Conservation (phyloP, 2,329 filamentous ascomycete species). For the Paraphoma sp. region DNA sequence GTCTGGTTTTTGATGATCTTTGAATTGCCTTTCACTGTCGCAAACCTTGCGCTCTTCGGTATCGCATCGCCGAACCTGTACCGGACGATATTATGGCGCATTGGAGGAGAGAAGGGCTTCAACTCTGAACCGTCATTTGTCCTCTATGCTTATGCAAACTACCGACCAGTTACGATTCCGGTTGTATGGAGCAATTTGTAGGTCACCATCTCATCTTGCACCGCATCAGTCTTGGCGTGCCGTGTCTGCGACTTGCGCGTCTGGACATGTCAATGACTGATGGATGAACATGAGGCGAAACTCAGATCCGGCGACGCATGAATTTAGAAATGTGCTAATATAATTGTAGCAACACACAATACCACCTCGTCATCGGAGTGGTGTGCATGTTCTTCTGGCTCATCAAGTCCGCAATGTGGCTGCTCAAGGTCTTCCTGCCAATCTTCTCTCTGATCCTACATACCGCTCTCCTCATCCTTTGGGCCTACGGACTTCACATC, state of each 20-base stretch:
- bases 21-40: conserved; percentile 71
- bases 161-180: conserved; percentile 66
- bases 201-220: conserved; percentile 47
- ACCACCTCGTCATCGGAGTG: conserved; percentile 78
- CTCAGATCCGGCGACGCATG: too few species aligned
- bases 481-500: conserved; percentile 70
- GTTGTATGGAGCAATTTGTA: conserved; percentile 77
- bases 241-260: too few species aligned
- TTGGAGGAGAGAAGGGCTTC: conserved; percentile 73
- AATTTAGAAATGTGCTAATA: not conserved
- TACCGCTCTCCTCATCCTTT: conserved; percentile 65
- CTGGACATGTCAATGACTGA: too few species aligned
- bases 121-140: conserved; percentile 76
- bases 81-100: conserved; percentile 74
- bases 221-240: not conserved
- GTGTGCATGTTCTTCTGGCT: conserved; percentile 78
- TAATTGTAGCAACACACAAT: conserved; percentile 70
- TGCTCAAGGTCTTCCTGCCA: conserved; percentile 75
- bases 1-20: conserved; percentile 65
- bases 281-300: too few species aligned
- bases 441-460: conserved; percentile 67
- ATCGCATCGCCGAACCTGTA: conserved; percentile 77
- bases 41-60: conserved; percentile 72
- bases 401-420: conserved; percentile 71
- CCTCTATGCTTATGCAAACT: conserved; percentile 76